Base-by-base conservation (phyloP, 495 filamentous ascomycete genomes). In the Lasiosphaeriaceae sp. region DNA sequence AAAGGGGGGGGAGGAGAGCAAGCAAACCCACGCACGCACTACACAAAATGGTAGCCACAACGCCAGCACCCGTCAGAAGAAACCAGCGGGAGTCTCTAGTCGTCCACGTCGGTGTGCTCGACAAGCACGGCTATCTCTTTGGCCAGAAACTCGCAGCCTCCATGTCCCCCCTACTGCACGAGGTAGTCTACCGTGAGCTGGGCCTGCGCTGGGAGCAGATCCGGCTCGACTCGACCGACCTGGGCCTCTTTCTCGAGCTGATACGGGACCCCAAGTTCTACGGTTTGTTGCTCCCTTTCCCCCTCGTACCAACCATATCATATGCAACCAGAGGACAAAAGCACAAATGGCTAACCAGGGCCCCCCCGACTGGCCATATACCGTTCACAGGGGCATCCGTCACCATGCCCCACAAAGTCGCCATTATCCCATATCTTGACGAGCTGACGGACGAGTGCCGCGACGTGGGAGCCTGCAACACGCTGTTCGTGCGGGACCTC, bases 371-470 rank as follows among this genome's bases (percentile, higher is more conserved):
- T 17, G 39, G 5, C 39, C n/a, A 12, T n/a, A 17, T 17, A 43
- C n/a, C 81, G 55, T 82, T 81, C 69, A 75, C 79, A 72, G 87
- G 87, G 55, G 79, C 84, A 14, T 83, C 85, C 21, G 81, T 90
- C 45, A 91, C 86, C 46, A 91, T 90, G 87, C 87, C 87, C 0
- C 78, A 84, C 72, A 91, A 91, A 71, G 77, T 90, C 46, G 74
- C 77, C 53, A 87, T 90, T 64, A 80, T 90, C 66, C 75, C 79
- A 2, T 73, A 87, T 58, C 78, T 90, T 7, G 86, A 91, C 67
- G 79, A 82, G 31, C 70, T 90, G 23, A 89, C 86, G 12, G 79
- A 83, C 24, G 85, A 89, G 66, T 86, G 78, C 50, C 77, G 78
- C 14, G 83, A 82, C 47, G 84, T 89, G 14, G 86, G 87, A 49